phyloP scores from a whole-genome alignment of 2,329 filamentous ascomycete genomes.

The Aspergillus brasiliensis region DNA sequence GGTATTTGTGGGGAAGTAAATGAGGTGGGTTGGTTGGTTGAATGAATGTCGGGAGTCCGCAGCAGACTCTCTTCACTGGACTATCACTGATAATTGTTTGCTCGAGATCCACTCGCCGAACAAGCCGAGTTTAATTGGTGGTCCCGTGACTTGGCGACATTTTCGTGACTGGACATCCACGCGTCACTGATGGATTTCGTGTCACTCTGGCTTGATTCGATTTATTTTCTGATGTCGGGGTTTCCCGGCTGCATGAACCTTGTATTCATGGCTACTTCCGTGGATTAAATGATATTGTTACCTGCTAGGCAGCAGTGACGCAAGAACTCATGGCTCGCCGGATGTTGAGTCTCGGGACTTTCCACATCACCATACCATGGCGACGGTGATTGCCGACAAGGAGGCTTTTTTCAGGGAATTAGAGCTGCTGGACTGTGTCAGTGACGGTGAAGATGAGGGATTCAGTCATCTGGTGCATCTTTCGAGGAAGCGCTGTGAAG shows the following conservation, averaged over 20 bases:
- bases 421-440: slow-evolving; percentile 33
- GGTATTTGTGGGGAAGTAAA: background rate
- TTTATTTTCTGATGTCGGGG: background rate
- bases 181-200: background rate
- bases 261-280: background rate
- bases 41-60: background rate
- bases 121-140: slow-evolving; percentile 23
- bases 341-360: slow-evolving; percentile 15
- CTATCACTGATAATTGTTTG: background rate
- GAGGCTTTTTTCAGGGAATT: slow-evolving; percentile 39
- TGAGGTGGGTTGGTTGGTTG: background rate
- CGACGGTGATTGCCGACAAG: slow-evolving; percentile 28
- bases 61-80: background rate
- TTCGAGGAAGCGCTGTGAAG: background rate
- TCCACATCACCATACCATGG: slow-evolving; percentile 22
- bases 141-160: slow-evolving; percentile 39
- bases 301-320: slow-evolving; percentile 15
- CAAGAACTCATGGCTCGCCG: slow-evolving; percentile 19
- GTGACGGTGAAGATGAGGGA: slow-evolving; percentile 28
- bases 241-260: background rate
- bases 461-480: slow-evolving; percentile 19
- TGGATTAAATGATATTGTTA: background rate
- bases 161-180: slow-evolving; percentile 30
- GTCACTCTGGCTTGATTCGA: background rate
- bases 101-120: slow-evolving; percentile 1